Conservation (phyloP, 441 rosid genomes). For the Jatropha multifida region DNA sequence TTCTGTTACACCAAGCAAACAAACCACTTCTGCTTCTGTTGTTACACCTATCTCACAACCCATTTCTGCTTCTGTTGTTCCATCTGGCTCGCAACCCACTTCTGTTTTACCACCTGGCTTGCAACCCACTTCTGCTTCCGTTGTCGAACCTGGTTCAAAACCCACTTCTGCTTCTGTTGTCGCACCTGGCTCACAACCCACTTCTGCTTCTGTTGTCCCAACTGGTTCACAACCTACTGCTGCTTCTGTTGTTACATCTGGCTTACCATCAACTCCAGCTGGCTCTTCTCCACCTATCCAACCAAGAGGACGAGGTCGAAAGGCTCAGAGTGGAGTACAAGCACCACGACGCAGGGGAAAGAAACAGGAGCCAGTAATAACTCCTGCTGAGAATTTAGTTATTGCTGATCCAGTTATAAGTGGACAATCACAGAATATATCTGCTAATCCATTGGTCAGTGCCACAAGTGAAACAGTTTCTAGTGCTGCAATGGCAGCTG, state of each 20-base stretch:
- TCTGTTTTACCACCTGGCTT: conserved; percentile 30
- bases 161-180: conserved; percentile 9
- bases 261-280: not conserved
- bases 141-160: not conserved
- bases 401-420: conserved; percentile 34
- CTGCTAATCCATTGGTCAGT: conserved; percentile 23
- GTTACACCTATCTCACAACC: conserved; percentile 3
- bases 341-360: conserved; percentile 68
- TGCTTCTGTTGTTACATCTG: not conserved
- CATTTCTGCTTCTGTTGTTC: not conserved
- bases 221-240: not conserved
- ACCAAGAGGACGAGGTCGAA: conserved; percentile 61
- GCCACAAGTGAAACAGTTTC: conserved; percentile 32
- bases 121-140: conserved; percentile 33
- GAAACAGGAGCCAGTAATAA: conserved; percentile 40
- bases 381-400: conserved; percentile 34
- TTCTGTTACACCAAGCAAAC: conserved; percentile 36
- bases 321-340: conserved; percentile 54
- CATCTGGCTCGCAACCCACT: conserved; percentile 9
- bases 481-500: conserved; percentile 28
- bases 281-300: conserved; percentile 35
- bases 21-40: conserved; percentile 29
- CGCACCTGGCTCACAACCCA: conserved; percentile 8
- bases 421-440: conserved; percentile 34
- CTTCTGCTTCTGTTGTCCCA: conserved; percentile 18